phyloP scores from a whole-genome alignment of 169 alveolate genomes.

The Plasmodium billcollinsi region DNA sequence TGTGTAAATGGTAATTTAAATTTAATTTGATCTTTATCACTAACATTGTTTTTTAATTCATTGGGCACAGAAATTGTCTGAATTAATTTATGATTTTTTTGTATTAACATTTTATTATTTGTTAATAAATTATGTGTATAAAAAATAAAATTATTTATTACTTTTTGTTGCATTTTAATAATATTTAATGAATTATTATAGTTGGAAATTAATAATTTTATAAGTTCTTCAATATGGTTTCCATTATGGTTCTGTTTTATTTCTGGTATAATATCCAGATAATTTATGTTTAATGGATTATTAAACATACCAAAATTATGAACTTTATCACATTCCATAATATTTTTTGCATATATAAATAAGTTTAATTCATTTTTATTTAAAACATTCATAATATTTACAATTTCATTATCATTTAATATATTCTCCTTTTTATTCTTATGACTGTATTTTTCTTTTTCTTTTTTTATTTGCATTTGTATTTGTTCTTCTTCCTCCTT shows the following conservation, averaged over 20 bases:
- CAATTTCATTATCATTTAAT: constrained; percentile 51
- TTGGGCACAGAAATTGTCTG: constrained; percentile 12
- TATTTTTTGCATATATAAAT: constrained; percentile 52
- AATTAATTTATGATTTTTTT: constrained; percentile 39
- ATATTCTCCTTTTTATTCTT: neutral
- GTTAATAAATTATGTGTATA: constrained; percentile 58
- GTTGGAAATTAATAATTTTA: constrained; percentile 38
- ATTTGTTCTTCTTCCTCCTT: constrained; percentile 7
- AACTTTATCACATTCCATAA: constrained; percentile 30
- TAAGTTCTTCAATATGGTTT: constrained; percentile 1
- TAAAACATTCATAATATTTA: constrained; percentile 36
- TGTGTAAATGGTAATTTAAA: constrained; percentile 18
- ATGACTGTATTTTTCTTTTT: constrained; percentile 16
- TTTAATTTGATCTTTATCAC: neutral
- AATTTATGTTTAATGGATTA: constrained; percentile 9
- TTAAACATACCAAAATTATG: constrained; percentile 34
- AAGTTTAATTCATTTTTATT: constrained; percentile 32
- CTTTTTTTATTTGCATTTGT: neutral
- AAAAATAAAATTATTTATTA: constrained; percentile 34
- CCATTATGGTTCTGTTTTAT: neutral
- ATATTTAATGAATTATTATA: constrained; percentile 54
- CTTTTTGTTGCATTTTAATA: constrained; percentile 60
- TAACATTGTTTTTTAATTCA: constrained; percentile 6
- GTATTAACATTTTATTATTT: constrained; percentile 45
- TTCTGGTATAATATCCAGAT: constrained; percentile 31